Percentiles rank a stretch among this genome's conserved stretches.
These are phyloP conservation scores for Chalciporus chontae DNA, from an alignment of 768 basidiomycete species.

Conservation along the genomic window DNA sequence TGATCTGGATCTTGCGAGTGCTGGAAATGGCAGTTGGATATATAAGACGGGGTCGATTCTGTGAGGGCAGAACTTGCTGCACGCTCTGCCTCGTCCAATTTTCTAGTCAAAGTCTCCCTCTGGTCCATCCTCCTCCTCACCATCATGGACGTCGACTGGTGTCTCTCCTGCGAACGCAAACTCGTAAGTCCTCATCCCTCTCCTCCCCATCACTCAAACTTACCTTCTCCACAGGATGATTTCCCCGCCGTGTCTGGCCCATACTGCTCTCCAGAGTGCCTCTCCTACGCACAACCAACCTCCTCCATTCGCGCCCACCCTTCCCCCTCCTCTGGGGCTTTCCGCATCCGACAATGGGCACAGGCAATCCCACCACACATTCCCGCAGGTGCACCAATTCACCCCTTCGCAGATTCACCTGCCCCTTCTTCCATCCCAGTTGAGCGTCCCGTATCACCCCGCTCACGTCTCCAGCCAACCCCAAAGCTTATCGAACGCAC, in stretches of 20 bases:
- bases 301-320: constrained; percentile 14
- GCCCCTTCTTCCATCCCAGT: constrained; percentile 2
- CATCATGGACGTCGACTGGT: constrained; percentile 68
- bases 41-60: constrained; percentile 24
- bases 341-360: constrained; percentile 30
- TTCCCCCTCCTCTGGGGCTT: not conserved
- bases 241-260: constrained; percentile 31
- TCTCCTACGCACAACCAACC: constrained; percentile 36
- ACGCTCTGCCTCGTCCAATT: constrained; percentile 17
- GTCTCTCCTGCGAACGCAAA: constrained; percentile 59
- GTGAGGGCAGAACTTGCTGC: constrained; percentile 5
- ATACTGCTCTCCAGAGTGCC: constrained; percentile 55
- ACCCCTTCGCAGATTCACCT: constrained; percentile 24
- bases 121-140: not conserved
- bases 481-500: constrained; percentile 36
- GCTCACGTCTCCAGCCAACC: constrained; percentile 22
- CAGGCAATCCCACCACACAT: constrained; percentile 29
- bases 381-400: constrained; percentile 28
- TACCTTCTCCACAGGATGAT: constrained; percentile 15
- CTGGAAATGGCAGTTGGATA: constrained; percentile 25
- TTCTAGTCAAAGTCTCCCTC: constrained; percentile 7
- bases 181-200: constrained; percentile 40
- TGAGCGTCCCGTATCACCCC: constrained; percentile 20
- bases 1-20: constrained; percentile 14
- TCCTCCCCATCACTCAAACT: not conserved